Conservation (phyloP, 495 filamentous ascomycete genomes). For the Podospora appendiculata region DNA sequence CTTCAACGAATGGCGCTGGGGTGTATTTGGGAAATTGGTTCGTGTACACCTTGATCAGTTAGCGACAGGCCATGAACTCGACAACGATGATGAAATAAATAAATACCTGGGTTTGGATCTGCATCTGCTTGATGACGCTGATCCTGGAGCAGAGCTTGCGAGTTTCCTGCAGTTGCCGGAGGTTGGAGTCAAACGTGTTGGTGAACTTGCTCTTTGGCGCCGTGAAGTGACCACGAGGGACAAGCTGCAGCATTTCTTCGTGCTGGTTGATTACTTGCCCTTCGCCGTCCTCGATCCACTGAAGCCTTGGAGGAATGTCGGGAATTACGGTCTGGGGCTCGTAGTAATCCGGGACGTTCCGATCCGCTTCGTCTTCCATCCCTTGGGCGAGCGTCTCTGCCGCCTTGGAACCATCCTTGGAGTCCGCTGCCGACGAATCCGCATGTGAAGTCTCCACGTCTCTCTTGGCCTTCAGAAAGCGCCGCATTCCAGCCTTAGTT, state of each 20-base stretch:
- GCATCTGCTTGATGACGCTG: constrained; percentile 98
- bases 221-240: constrained; percentile 66
- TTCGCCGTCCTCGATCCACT: constrained; percentile 81
- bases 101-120: constrained; percentile 84
- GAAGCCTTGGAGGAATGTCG: constrained; percentile 64
- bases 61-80: background rate
- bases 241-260: constrained; percentile 69
- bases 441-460: constrained; percentile 38
- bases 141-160: constrained; percentile 94
- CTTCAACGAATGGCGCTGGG: constrained; percentile 81
- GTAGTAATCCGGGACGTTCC: constrained; percentile 85
- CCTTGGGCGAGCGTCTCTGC: constrained; percentile 80
- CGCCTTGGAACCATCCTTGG: constrained; percentile 33
- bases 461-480: constrained; percentile 70
- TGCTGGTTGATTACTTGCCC: constrained; percentile 78
- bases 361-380: constrained; percentile 78
- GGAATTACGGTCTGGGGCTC: constrained; percentile 79
- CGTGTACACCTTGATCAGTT: constrained; percentile 67
- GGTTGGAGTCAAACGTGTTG: constrained; percentile 79
- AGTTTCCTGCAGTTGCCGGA: constrained; percentile 94
- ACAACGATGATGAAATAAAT: background rate
- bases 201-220: constrained; percentile 70
- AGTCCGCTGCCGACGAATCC: constrained; percentile 34
- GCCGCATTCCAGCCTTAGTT: constrained; percentile 56
- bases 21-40: constrained; percentile 98